Percentiles rank a stretch among this genome's conserved stretches.
Evolutionary conservation across 225 moss, liverwort and hornwort species (phyloP).

Genomic region (Straminergon stramineum): DNA sequence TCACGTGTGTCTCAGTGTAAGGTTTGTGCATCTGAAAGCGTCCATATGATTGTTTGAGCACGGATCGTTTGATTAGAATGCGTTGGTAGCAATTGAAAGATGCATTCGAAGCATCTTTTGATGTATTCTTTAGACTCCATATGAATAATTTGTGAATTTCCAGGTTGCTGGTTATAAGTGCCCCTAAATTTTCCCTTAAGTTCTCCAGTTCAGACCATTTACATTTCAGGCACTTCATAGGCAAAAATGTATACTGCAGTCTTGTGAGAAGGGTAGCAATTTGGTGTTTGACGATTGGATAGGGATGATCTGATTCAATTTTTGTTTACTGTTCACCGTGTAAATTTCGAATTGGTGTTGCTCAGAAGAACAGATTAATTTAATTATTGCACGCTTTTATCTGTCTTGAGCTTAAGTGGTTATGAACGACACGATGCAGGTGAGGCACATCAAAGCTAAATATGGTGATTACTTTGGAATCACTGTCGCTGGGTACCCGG

Average conservation of each 20-base stretch:
- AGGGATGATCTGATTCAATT: not conserved
- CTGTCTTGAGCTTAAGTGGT: not conserved
- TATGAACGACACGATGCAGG: conserved; percentile 29
- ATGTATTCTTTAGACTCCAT: not conserved
- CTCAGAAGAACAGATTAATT: not conserved
- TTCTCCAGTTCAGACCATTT: not conserved
- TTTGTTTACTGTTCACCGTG: too few relatives aligned
- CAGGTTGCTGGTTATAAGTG: not conserved
- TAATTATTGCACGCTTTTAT: not conserved
- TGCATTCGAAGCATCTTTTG: not conserved
- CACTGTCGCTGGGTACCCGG: conserved; percentile 97
- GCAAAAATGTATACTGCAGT: not conserved
- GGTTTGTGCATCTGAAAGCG: not conserved
- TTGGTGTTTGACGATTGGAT: not conserved
- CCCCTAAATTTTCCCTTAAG: not conserved
- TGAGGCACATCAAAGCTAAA: conserved; percentile 68
- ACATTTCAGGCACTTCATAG: not conserved
- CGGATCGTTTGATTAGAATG: not conserved
- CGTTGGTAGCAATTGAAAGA: not conserved
- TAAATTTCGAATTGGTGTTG: not conserved
- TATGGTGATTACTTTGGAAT: conserved; percentile 92
- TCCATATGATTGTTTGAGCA: not conserved
- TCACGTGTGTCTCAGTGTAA: not conserved
- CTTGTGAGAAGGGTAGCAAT: not conserved
- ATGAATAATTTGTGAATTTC: not conserved